A percentile compares a stretch with the other conserved stretches of the same genome.
These are phyloP conservation scores for Carex littledalei DNA, from an alignment of 176 grass and related monocot species.

Conservation along the genomic window DNA sequence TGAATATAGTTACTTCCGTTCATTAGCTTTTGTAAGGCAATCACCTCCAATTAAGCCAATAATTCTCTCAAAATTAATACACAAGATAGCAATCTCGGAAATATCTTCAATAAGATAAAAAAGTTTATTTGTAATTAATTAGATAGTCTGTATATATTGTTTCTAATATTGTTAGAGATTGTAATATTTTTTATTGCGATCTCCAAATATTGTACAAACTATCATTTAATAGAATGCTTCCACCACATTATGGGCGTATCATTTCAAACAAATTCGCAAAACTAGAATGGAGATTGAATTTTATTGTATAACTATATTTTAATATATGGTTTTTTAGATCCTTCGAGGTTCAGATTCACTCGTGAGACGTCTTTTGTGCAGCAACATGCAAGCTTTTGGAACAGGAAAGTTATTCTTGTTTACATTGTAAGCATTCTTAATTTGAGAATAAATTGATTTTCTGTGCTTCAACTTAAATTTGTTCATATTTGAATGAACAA, in stretches of 20 bases:
- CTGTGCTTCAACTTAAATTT: neutral
- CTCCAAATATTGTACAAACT: neutral
- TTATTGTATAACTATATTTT: slow-evolving; percentile 11
- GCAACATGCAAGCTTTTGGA: slow-evolving; percentile 53
- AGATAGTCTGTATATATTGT: neutral
- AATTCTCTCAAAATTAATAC: neutral
- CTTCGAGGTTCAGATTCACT: slow-evolving; percentile 68
- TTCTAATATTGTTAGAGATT: neutral
- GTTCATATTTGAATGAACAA: neutral
- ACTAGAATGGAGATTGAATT: neutral
- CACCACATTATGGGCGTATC: neutral
- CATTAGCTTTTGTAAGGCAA: neutral
- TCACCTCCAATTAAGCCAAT: neutral
- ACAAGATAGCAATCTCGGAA: neutral
- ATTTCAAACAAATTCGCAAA: neutral
- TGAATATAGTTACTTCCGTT: neutral
- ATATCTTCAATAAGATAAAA: no score
- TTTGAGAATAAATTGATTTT: neutral
- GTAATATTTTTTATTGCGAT: neutral
- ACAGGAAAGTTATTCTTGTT: slow-evolving; percentile 36
- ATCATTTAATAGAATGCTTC: neutral
- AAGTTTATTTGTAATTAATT: no score
- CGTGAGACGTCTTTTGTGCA: slow-evolving; percentile 68
- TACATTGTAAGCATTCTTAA: slow-evolving; percentile 56
- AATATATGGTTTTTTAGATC: slow-evolving; percentile 38